Base-by-base conservation (phyloP, 306 rosid genomes). In the Cicer pinnatifidum region DNA sequence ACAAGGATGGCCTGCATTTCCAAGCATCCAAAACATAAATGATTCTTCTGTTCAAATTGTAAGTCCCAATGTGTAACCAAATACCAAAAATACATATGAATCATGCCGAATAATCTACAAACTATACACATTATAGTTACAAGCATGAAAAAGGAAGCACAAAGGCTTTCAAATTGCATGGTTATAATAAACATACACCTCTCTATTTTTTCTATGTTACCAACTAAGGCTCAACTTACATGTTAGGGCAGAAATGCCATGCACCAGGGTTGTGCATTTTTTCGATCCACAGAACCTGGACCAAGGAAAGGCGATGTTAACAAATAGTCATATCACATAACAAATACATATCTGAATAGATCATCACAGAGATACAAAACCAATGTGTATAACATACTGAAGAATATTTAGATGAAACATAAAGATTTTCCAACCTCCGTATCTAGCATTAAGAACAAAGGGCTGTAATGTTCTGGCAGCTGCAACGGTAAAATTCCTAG, bases 371-470 rank as follows among this genome's bases (percentile, higher is more conserved):
- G 46, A 69, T 52, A 41, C 67, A 51, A 60, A 9, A 56, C 8
- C 41, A 68, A 23, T 39, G 67, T 75, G 44, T 37, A 71, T 19
- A 70, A 76, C 9, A 68, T 12, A 40, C 57, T 37, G 61, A 44
- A 28, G 54, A 33, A 68, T 33, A 67, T 7, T 65, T 38, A 38
- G 82, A 63, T 37, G 35, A 67, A 43, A 12, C 46, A 43, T 28
- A 48, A 65, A 37, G 23, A 79, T 69, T 23, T 64, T 38, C 63
- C 53, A 41, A 76, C 89, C 90, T 84, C 60, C 56, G 33, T 16
- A 73, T 54, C 8, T 1, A 71, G 71, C 61, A 78, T 16, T 85
- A 7, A 47, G 54, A 79, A 58, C 78, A 43, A 33, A 64, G 33
- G 50, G 44, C 28, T 23, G 13, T 17, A 73, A 39, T 57, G 76